Evolutionary conservation across 495 filamentous ascomycete genomes (phyloP), one percentile per base, ranked within the genome.

Genomic region (Daldinia childiae): DNA sequence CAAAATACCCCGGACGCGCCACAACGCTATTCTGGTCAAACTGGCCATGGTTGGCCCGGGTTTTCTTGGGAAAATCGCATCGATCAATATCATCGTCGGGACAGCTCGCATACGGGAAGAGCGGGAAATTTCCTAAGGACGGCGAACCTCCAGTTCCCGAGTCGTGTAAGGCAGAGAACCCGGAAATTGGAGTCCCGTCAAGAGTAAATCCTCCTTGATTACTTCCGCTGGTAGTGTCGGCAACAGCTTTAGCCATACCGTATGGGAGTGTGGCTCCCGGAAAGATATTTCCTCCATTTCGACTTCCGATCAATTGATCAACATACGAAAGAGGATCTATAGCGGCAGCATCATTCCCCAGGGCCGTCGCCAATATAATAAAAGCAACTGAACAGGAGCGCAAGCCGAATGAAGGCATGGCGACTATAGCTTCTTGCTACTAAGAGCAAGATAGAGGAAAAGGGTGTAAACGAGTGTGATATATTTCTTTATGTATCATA

Each of bases 171-270:
- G 71, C 79, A 58, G 82, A 90, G 78, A 93, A 93, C 0, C 91
- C 92, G 1, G 85, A 88, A 55, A 93, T 86, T 4, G 80, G 77
- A 2, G 78, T 77, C 2, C 85, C 86, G 65, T 93, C 91, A 19
- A 86, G 84, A 3, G 91, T 88, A 73, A 93, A 94, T 3, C 92
- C 92, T 12, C 90, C 91, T 74, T 92, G 89, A 48, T 91, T 91
- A 65, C 80, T 82, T 60, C 87, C 86, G 32, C 85, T 87, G 36
- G 82, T 80, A 5, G 88, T 90, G 74, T 94, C 92, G 50, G 91
- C 88, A 1, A 92, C 90, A 12, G 91, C 90, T 77, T 93, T 93
- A 54, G 89, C 91, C 87, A 94, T 91, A 54, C 91, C 83, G 76
- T 90, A 94, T 0, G 91, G 91, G 55, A 93, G 73, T 2, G 90